Evolutionary conservation across 2,329 filamentous ascomycete species (phyloP).

Genomic region (Colletotrichum noveboracense): DNA sequence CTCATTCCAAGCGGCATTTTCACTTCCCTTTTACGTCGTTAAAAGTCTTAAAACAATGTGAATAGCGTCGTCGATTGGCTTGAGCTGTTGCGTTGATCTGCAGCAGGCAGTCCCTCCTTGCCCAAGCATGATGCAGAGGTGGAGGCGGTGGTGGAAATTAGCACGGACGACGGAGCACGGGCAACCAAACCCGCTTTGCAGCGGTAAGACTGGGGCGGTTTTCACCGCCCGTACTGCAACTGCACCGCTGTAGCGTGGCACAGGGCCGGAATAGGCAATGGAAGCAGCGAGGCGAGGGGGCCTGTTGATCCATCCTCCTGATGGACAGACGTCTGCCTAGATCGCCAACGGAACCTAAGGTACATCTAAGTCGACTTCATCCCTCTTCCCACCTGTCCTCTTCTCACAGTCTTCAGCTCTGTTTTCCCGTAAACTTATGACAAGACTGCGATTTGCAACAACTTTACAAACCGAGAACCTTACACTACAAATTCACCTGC

Average conservation of each 20-base stretch:
- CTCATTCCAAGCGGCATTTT: background rate
- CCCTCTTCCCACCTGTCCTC: background rate
- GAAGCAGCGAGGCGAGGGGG: background rate
- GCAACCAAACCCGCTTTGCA: background rate
- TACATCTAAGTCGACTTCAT: background rate
- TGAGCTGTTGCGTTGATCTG: background rate
- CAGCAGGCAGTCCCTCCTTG: background rate
- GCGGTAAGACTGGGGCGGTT: background rate
- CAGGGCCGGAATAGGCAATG: background rate
- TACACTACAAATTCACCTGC: background rate
- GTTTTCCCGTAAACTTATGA: background rate
- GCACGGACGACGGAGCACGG: background rate
- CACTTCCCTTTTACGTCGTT: background rate
- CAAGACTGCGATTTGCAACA: background rate
- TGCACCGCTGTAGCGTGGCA: background rate
- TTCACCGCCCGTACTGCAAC: background rate
- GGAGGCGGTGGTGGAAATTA: background rate
- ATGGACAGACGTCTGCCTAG: constrained; percentile 6
- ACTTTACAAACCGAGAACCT: background rate
- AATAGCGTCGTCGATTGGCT: background rate
- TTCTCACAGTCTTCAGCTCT: background rate
- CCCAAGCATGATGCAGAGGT: background rate
- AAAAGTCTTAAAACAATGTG: background rate
- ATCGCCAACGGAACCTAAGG: background rate
- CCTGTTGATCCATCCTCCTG: background rate